A percentile compares a stretch with the other conserved stretches of the same genome.
phyloP scores from a whole-genome alignment of 192 early-diverging fungal species.

The Geranomyces variabilis region DNA sequence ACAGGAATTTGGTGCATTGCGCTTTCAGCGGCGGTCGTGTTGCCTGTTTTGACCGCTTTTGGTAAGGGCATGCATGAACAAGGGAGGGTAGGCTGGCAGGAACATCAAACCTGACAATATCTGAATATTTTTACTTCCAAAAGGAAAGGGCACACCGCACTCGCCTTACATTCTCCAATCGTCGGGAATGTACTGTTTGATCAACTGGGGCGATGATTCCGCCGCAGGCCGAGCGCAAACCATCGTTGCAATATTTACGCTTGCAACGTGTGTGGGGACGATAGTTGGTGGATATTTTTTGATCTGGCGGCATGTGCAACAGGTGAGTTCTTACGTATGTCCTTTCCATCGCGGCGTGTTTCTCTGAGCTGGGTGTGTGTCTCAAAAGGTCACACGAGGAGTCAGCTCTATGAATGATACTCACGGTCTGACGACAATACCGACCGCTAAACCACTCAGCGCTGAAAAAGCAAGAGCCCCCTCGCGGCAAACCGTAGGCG shows the following conservation, averaged over 20 bases:
- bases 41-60: too few species aligned
- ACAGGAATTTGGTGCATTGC: too few species aligned
- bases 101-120: too few species aligned
- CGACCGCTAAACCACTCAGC: background rate
- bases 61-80: too few species aligned
- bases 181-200: slow-evolving; percentile 6
- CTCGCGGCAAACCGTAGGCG: too few species aligned
- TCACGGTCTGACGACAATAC: background rate
- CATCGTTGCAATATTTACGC: background rate
- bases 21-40: too few species aligned
- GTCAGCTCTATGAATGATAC: background rate
- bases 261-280: background rate
- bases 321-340: background rate
- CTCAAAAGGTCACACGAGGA: background rate
- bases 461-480: background rate
- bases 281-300: background rate
- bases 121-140: too few species aligned
- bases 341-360: background rate
- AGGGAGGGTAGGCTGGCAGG: too few species aligned
- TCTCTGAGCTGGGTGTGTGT: too few species aligned
- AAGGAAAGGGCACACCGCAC: background rate
- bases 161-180: background rate
- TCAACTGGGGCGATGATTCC: slow-evolving; percentile 1
- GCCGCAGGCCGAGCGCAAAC: background rate
- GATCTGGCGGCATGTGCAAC: background rate